These are phyloP conservation scores for Cladosporium sp. DNA, from an alignment of 2,329 filamentous ascomycete species.

Conservation along the genomic window DNA sequence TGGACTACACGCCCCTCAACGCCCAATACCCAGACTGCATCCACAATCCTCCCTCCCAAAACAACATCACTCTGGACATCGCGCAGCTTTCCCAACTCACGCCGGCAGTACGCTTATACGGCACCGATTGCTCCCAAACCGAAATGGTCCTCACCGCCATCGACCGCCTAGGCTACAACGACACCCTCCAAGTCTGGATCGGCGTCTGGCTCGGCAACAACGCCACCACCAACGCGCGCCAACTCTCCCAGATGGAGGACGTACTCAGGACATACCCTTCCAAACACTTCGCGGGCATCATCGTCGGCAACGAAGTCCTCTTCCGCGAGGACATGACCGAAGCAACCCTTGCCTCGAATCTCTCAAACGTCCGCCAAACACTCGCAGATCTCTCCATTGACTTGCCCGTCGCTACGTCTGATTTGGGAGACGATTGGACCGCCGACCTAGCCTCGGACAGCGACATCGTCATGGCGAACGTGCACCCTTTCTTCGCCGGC, in stretches of 20 bases:
- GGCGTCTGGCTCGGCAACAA: slow-evolving; percentile 91
- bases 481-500: slow-evolving; percentile 93
- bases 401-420: slow-evolving; percentile 79
- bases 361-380: slow-evolving; percentile 67
- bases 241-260: slow-evolving; percentile 78
- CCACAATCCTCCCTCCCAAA: slow-evolving; percentile 74
- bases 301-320: slow-evolving; percentile 61
- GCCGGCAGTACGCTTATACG: slow-evolving; percentile 82
- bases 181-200: slow-evolving; percentile 83
- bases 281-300: slow-evolving; percentile 55
- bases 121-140: slow-evolving; percentile 96
- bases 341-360: slow-evolving; percentile 57
- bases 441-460: slow-evolving; percentile 62
- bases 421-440: slow-evolving; percentile 86
- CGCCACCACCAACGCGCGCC: slow-evolving; percentile 74
- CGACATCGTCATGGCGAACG: slow-evolving; percentile 92
- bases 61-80: slow-evolving; percentile 88
- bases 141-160: slow-evolving; percentile 87
- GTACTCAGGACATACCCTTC: slow-evolving; percentile 65
- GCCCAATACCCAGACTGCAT: slow-evolving; percentile 85
- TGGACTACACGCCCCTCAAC: slow-evolving; percentile 92
- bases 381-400: slow-evolving; percentile 62
- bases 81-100: slow-evolving; percentile 88
- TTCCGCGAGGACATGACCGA: slow-evolving; percentile 64
- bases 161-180: slow-evolving; percentile 62